These are phyloP conservation scores for Coniosporium tulheliwenetii DNA, from an alignment of 2,329 filamentous ascomycete species.

Conservation along the genomic window DNA sequence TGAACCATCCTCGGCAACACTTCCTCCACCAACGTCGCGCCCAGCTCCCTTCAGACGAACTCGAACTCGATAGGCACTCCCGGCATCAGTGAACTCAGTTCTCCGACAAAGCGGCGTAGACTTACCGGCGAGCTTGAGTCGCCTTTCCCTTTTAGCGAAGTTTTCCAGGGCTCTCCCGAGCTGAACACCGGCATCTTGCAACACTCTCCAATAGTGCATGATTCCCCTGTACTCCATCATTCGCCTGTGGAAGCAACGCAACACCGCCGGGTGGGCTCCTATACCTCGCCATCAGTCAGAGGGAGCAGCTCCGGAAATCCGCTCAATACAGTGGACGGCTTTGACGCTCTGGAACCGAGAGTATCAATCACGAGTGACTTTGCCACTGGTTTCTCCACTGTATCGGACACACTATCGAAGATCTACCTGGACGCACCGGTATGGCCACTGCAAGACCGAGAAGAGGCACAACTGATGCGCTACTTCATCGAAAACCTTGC, in stretches of 20 bases:
- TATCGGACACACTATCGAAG: conserved; percentile 8
- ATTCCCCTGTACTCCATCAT: no score
- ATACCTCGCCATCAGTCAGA: no score
- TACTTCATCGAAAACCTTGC: conserved; percentile 16
- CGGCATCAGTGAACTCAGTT: neutral
- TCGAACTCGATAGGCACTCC: neutral
- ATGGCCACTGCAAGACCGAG: conserved; percentile 13
- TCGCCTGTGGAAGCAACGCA: neutral
- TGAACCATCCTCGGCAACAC: neutral
- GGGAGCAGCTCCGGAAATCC: neutral
- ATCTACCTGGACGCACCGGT: conserved; percentile 13
- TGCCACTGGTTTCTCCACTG: conserved; percentile 2
- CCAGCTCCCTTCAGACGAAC: no score
- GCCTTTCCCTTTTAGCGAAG: conserved; percentile 6
- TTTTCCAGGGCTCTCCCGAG: conserved; percentile 5
- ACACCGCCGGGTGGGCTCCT: neutral
- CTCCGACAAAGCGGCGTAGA: conserved; percentile 4
- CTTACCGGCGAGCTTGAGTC: neutral
- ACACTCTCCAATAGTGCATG: neutral
- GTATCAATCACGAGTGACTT: conserved; percentile 6
- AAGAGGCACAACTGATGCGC: conserved; percentile 15
- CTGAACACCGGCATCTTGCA: neutral
- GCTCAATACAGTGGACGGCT: neutral
- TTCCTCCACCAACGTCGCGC: no score
- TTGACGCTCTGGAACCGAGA: conserved; percentile 7